phyloP scores from a whole-genome alignment of 176 grass and related monocot species.

The Carex parvula region DNA sequence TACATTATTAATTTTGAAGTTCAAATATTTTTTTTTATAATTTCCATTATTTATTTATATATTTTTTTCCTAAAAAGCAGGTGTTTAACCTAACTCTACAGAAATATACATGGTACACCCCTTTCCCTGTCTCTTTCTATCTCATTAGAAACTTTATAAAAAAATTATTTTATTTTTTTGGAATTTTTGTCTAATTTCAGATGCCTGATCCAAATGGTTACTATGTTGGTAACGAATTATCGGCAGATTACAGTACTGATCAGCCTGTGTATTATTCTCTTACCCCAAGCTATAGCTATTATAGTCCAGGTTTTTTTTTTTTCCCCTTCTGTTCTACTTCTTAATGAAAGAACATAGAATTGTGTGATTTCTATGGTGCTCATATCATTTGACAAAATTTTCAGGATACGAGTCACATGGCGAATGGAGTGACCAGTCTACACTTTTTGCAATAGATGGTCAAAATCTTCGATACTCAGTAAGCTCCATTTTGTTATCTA shows the following conservation, averaged over 20 bases:
- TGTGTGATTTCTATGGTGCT: not conserved
- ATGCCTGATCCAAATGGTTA: conserved; percentile 50
- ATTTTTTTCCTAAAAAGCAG: not conserved
- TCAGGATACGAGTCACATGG: conserved; percentile 50
- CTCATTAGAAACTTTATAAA: not conserved
- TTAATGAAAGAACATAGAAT: not conserved
- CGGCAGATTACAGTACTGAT: conserved; percentile 44
- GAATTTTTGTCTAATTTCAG: conserved; percentile 38
- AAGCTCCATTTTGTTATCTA: conserved; percentile 18
- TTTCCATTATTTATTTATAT: conserved; percentile 15
- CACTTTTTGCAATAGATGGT: conserved; percentile 49
- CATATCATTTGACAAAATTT: not conserved
- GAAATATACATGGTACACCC: conserved; percentile 41
- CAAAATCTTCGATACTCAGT: conserved; percentile 46
- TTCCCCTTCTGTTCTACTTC: not conserved
- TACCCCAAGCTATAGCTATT: conserved; percentile 46
- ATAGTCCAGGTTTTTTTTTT: conserved; percentile 36
- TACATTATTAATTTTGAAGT: conserved; percentile 2
- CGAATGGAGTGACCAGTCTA: conserved; percentile 46
- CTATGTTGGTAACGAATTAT: conserved; percentile 37
- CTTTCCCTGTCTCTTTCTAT: conserved; percentile 9
- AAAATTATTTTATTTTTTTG: not conserved
- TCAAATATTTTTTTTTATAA: not conserved
- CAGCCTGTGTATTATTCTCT: conserved; percentile 56
- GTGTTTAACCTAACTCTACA: conserved; percentile 30